Evolutionary conservation across 129 eudicot species (phyloP).

Genomic region (Flaveria sonorensis): DNA sequence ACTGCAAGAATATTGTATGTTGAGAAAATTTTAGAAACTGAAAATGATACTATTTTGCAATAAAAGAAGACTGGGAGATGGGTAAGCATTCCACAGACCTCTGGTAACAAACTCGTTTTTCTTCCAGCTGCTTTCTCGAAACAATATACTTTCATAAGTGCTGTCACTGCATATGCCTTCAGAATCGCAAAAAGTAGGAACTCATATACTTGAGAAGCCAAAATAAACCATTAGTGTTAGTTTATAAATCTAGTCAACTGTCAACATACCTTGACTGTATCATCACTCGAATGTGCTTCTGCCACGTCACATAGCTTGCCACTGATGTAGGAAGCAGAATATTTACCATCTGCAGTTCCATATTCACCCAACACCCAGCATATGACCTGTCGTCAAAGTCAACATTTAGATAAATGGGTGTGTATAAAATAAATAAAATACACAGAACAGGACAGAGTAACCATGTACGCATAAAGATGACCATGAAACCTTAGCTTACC

Average conservation of each 20-base stretch:
- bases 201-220: conserved; percentile 2
- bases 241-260: conserved; percentile 3
- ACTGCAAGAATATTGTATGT: conserved; percentile 45
- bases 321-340: conserved; percentile 88
- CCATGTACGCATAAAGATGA: not conserved
- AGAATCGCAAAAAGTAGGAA: conserved; percentile 23
- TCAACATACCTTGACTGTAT: conserved; percentile 73
- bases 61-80: conserved; percentile 4
- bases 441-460: not conserved
- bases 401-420: conserved; percentile 3
- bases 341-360: conserved; percentile 92
- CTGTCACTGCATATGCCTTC: conserved; percentile 94
- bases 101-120: conserved; percentile 80
- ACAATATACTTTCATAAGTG: conserved; percentile 85
- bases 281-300: conserved; percentile 94
- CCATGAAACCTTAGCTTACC: conserved; percentile 43
- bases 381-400: conserved; percentile 58
- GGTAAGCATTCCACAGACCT: conserved; percentile 52
- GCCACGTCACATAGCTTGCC: conserved; percentile 97
- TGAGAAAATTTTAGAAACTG: not conserved
- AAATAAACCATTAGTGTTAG: not conserved
- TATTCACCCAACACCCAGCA: conserved; percentile 99
- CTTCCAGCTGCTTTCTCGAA: conserved; percentile 95
- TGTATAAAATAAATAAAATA: conserved; percentile 4
- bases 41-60: not conserved